Base-by-base conservation (phyloP, 345 rosid species). In the Brassica cretica region DNA sequence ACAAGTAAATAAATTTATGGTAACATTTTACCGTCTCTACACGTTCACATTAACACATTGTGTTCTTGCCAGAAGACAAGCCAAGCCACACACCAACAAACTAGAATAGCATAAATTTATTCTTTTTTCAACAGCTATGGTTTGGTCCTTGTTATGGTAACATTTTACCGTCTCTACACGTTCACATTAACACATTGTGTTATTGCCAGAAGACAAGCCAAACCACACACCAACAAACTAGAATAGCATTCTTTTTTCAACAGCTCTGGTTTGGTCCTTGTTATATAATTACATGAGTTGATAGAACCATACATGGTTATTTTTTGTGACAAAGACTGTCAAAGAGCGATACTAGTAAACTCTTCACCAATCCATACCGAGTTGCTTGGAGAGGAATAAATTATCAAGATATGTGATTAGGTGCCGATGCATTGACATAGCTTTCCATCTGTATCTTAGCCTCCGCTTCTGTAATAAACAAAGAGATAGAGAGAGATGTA, bases 321-420 rank as follows among this genome's bases (percentile, higher is more conserved):
- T 64, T 39, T 64, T 12, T 70, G 49, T 59, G 25, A 15, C 58
- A 71, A 4, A 27, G 30, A 27, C 30, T 27, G 30, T 27, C 30
- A 27, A 27, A 27, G 71, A 65, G 68, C 0, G 53, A 58, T 56
- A 37, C n/a, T 39, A 2, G 58, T 56, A 59, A 71, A 62, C 25
- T 66, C 70, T 81, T 87, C 75, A 92, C 97, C 98, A 92, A 85
- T 94, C 98, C 63, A 86, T n/a, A 66, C 98, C 98, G 65, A 94
- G 80, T 64, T 86, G 82, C 82, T 88, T 88, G 30, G 92, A 84
- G 65, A 53, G 83, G 77, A 86, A 94, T 78, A 92, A 89, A 65
- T 84, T 83, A 75, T 94, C 89, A 32, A 94, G 81, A 81, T 89
- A 88, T 14, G 82, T 70, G 73, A 92, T 89, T 64, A 94, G 88